Evolutionary conservation across 768 basidiomycete species (phyloP).

Genomic region (Royoungia palumana): DNA sequence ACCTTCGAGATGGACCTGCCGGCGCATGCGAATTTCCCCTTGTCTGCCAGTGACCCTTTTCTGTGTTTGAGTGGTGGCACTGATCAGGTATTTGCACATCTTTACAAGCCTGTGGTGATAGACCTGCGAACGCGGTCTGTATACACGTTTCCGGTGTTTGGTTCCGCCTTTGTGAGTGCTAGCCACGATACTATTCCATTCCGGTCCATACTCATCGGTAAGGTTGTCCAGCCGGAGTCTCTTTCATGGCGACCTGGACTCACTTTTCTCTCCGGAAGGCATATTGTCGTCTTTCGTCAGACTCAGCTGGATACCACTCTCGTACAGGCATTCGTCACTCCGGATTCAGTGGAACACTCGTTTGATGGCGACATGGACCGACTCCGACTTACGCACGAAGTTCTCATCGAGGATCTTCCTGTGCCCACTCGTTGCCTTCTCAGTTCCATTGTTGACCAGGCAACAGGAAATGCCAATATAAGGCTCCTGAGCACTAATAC

Average conservation of each 20-base stretch:
- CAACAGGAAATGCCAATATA: constrained; percentile 9
- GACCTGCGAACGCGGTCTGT: constrained; percentile 15
- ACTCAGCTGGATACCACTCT: constrained; percentile 4
- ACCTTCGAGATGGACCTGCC: constrained; percentile 19
- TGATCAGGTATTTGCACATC: constrained; percentile 10
- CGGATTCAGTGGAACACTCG: neutral
- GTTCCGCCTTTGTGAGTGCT: constrained; percentile 12
- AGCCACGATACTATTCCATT: neutral
- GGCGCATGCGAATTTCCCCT: constrained; percentile 12
- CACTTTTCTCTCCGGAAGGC: constrained; percentile 11
- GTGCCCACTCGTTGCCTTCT: constrained; percentile 13
- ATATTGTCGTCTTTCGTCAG: constrained; percentile 17
- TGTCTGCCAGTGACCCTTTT: constrained; percentile 13
- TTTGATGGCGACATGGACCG: neutral
- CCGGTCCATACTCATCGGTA: neutral
- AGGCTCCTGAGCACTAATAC: constrained; percentile 9
- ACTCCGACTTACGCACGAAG: constrained; percentile 21
- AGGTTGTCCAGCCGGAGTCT: neutral
- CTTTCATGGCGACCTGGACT: constrained; percentile 7
- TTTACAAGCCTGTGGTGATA: constrained; percentile 13
- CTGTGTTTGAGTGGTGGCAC: constrained; percentile 16
- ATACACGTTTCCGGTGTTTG: constrained; percentile 18
- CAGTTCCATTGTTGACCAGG: constrained; percentile 8
- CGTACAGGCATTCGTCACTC: constrained; percentile 18
- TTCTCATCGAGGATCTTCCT: constrained; percentile 2